Conservation (phyloP, 2,329 filamentous ascomycete species). For the Sarocladium kiliense region DNA sequence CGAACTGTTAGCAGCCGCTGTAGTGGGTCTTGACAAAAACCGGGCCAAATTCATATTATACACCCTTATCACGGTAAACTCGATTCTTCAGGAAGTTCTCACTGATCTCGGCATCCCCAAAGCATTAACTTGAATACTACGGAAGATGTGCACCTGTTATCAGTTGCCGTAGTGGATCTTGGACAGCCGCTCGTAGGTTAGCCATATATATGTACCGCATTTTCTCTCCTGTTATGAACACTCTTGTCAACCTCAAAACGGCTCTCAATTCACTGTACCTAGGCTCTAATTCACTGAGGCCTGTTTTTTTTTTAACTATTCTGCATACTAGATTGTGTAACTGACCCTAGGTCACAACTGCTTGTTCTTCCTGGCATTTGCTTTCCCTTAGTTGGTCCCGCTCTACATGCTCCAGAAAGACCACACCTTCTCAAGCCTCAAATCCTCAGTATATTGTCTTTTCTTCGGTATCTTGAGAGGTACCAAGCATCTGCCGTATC, state of each 20-base stretch:
- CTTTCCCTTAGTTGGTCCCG: too few species aligned
- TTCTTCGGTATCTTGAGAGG: background rate
- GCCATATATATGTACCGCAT: too few species aligned
- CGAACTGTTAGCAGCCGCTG: background rate
- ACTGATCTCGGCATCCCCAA: too few species aligned
- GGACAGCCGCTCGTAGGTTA: too few species aligned
- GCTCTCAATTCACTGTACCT: background rate
- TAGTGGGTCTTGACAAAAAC: background rate
- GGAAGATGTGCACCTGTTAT: conserved; percentile 1
- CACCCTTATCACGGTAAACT: too few species aligned
- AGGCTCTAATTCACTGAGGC: background rate
- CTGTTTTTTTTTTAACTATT: background rate
- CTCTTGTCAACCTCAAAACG: background rate
- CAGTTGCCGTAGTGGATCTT: background rate
- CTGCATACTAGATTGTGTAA: background rate
- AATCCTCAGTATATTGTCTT: background rate
- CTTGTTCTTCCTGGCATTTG: background rate
- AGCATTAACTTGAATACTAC: too few species aligned
- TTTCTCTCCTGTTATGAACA: too few species aligned
- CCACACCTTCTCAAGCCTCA: background rate
- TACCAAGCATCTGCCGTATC: background rate
- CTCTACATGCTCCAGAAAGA: background rate
- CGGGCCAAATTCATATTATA: background rate
- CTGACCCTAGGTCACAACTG: background rate
- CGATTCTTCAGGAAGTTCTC: too few species aligned